A percentile compares a stretch with the other conserved stretches of the same genome.
These are phyloP conservation scores for Mercurialis annua DNA, from an alignment of 345 rosid genomes.

Conservation along the genomic window DNA sequence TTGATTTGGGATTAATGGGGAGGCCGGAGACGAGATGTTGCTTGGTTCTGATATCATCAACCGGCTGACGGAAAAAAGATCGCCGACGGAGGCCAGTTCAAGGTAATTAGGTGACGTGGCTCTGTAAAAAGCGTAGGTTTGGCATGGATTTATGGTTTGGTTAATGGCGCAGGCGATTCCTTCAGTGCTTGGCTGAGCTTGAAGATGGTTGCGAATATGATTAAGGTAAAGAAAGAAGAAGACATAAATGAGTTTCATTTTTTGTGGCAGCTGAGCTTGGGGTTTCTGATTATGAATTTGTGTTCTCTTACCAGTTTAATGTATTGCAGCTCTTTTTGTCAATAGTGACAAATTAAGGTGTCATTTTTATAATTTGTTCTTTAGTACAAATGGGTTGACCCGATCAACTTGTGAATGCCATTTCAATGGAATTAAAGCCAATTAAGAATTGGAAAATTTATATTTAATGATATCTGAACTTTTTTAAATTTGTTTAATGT, in stretches of 20 bases:
- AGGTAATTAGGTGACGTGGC: constrained; percentile 42
- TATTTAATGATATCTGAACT: no score
- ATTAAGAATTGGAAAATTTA: no score
- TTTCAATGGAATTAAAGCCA: no score
- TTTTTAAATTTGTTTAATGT: no score
- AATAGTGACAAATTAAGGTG: no score
- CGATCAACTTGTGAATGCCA: no score
- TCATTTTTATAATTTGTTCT: no score
- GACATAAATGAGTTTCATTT: constrained; percentile 26
- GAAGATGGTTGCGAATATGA: constrained; percentile 12
- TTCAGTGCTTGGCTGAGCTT: constrained; percentile 42
- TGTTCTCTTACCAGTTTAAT: no score
- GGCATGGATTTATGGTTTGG: constrained; percentile 51
- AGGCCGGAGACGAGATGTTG: constrained; percentile 51
- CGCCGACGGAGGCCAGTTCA: constrained; percentile 56
- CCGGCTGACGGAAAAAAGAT: constrained; percentile 59
- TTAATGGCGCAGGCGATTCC: constrained; percentile 41
- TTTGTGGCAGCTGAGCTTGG: neutral
- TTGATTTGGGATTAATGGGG: constrained; percentile 43
- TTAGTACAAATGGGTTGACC: no score
- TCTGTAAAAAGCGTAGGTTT: constrained; percentile 51
- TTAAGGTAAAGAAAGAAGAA: constrained; percentile 21
- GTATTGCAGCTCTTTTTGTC: no score
- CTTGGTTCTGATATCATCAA: constrained; percentile 56
- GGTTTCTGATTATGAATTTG: no score